phyloP scores from a whole-genome alignment of 2,329 filamentous ascomycete genomes.

The Decorospora gaudefroyi region DNA sequence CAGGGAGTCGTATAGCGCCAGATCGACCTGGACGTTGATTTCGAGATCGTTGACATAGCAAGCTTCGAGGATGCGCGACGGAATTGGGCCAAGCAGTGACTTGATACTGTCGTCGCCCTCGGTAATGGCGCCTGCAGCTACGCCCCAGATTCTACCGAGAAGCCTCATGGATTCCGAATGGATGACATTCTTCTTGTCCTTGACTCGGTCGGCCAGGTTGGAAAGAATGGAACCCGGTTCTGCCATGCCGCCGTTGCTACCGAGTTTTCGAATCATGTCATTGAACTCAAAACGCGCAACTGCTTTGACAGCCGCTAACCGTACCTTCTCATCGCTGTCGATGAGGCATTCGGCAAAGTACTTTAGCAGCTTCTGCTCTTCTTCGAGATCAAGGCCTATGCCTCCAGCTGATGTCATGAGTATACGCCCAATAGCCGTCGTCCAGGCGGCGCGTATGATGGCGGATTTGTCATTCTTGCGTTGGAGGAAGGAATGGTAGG shows the following conservation, averaged over 20 bases:
- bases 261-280: conserved; percentile 81
- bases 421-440: conserved; percentile 80
- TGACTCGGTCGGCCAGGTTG: conserved; percentile 83
- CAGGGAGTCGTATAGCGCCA: conserved; percentile 82
- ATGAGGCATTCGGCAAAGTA: conserved; percentile 78
- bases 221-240: conserved; percentile 78
- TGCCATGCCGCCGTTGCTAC: conserved; percentile 72
- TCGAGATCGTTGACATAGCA: conserved; percentile 90
- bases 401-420: conserved; percentile 88
- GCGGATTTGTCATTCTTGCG: conserved; percentile 85
- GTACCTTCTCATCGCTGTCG: conserved; percentile 88
- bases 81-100: conserved; percentile 77
- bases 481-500: conserved; percentile 83
- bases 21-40: conserved; percentile 81
- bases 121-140: conserved; percentile 83
- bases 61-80: conserved; percentile 81
- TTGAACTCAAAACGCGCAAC: conserved; percentile 80
- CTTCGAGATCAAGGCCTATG: conserved; percentile 81
- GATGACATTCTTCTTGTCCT: conserved; percentile 80
- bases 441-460: conserved; percentile 83
- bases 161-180: conserved; percentile 85
- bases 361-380: conserved; percentile 75
- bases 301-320: conserved; percentile 83
- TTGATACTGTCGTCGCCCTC: conserved; percentile 77
- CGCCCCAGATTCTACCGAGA: conserved; percentile 88